A percentile compares a stretch with the other conserved stretches of the same genome.
Evolutionary conservation across 768 basidiomycete genomes (phyloP).

Genomic region (Fomitopsis pulvina): DNA sequence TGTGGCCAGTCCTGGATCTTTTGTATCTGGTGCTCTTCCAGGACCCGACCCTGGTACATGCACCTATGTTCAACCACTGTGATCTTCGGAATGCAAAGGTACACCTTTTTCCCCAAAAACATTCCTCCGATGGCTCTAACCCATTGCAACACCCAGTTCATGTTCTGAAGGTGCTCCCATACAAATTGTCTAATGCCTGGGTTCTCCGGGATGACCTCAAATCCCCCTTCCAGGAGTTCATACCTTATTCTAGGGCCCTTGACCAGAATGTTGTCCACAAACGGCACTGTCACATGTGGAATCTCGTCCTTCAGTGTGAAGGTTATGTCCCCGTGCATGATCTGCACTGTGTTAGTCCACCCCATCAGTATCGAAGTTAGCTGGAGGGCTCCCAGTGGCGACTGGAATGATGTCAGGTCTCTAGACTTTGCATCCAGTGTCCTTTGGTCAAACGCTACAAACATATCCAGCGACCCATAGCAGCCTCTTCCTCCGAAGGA

Average conservation of each 20-base stretch:
- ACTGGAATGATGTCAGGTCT: conserved; percentile 10
- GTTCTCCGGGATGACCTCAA: conserved; percentile 21
- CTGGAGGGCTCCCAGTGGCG: conserved; percentile 7
- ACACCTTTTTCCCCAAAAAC: conserved; percentile 5
- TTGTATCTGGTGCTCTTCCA: conserved; percentile 19
- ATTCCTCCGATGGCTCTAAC: conserved; percentile 24
- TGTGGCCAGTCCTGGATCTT: conserved; percentile 23
- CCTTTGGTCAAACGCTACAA: conserved; percentile 10
- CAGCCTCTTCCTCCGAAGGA: conserved; percentile 16
- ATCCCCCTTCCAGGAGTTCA: conserved; percentile 5
- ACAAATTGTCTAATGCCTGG: conserved; percentile 25
- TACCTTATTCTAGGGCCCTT: conserved; percentile 12
- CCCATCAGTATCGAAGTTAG: conserved; percentile 13
- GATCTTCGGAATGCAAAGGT: neutral
- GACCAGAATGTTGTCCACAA: conserved; percentile 15
- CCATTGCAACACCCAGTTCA: conserved; percentile 29
- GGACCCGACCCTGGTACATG: conserved; percentile 26
- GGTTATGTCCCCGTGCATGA: conserved; percentile 12
- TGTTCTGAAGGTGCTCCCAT: conserved; percentile 30
- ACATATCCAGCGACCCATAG: conserved; percentile 8
- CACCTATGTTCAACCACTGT: conserved; percentile 33
- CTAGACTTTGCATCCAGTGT: conserved; percentile 3
- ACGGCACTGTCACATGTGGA: conserved; percentile 8
- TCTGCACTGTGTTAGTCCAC: conserved; percentile 15
- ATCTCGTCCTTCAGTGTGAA: conserved; percentile 11